Conservation (phyloP, 1,284 basidiomycete genomes). For the Pascua guehoae region DNA sequence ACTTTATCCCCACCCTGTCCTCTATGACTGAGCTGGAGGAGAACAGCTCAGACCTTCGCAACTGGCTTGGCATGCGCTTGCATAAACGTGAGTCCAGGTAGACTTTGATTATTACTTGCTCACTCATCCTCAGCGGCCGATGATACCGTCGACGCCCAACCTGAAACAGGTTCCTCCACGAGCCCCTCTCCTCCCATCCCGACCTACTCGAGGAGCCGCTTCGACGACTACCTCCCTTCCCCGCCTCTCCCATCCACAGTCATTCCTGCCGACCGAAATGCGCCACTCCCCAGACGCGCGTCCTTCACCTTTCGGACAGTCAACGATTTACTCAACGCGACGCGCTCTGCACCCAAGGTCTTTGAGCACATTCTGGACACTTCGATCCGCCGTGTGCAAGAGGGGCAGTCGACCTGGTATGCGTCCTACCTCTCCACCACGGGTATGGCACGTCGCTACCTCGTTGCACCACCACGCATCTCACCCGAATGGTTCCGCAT, state of each 20-base stretch:
- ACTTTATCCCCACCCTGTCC: constrained; percentile 5
- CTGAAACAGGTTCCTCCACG: not conserved
- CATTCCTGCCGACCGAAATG: not conserved
- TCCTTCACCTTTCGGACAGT: constrained; percentile 1
- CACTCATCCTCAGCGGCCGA: not conserved
- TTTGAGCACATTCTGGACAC: constrained; percentile 9
- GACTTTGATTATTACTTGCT: not conserved
- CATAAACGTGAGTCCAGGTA: not conserved
- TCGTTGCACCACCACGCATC: constrained; percentile 3
- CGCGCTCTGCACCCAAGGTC: not conserved
- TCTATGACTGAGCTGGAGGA: not conserved
- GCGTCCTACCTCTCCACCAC: constrained; percentile 9
- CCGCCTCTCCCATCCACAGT: not conserved
- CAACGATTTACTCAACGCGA: constrained; percentile 2
- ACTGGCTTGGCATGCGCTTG: constrained; percentile 8
- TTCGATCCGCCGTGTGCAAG: constrained; percentile 2
- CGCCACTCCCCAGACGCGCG: not conserved
- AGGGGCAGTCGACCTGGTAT: constrained; percentile 6
- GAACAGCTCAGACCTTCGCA: not conserved
- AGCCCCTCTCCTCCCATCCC: not conserved
- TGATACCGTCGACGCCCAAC: not conserved
- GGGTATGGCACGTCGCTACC: not conserved
- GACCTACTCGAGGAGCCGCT: not conserved
- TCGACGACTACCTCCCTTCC: constrained; percentile 7
- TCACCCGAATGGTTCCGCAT: constrained; percentile 16